These are phyloP conservation scores for Pittosporum tobira DNA, from an alignment of 129 eudicot species.

Conservation along the genomic window DNA sequence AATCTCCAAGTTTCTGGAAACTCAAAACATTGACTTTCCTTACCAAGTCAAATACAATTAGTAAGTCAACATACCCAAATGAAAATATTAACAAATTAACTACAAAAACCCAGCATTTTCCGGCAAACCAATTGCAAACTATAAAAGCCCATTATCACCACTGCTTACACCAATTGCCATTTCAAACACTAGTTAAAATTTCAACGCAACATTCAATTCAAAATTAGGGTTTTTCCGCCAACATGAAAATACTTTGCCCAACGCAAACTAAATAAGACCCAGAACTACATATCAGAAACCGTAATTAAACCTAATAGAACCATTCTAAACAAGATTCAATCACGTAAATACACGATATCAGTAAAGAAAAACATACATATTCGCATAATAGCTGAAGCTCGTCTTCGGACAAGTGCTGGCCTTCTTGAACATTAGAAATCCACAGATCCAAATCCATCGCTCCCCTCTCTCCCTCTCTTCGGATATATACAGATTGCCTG, in stretches of 20 bases:
- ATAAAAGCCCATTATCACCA: too few relatives aligned
- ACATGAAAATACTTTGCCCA: neutral
- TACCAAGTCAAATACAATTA: too few relatives aligned
- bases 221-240: neutral
- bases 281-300: neutral
- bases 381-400: constrained; percentile 98
- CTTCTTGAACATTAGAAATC: constrained; percentile 90
- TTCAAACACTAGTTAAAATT: neutral
- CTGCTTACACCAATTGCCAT: neutral
- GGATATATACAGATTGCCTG: neutral
- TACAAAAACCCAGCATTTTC: too few relatives aligned
- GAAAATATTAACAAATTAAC: too few relatives aligned
- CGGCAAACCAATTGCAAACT: too few relatives aligned
- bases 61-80: too few relatives aligned
- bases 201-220: neutral
- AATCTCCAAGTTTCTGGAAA: neutral
- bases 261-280: neutral
- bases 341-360: neutral
- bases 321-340: neutral
- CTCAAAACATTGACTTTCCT: too few relatives aligned
- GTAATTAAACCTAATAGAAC: neutral
- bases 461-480: neutral
- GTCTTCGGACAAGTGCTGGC: constrained; percentile 92
- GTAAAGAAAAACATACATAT: constrained; percentile 44
- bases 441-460: constrained; percentile 95